phyloP scores from a whole-genome alignment of 331 rosid species.

The Telfairia occidentalis region DNA sequence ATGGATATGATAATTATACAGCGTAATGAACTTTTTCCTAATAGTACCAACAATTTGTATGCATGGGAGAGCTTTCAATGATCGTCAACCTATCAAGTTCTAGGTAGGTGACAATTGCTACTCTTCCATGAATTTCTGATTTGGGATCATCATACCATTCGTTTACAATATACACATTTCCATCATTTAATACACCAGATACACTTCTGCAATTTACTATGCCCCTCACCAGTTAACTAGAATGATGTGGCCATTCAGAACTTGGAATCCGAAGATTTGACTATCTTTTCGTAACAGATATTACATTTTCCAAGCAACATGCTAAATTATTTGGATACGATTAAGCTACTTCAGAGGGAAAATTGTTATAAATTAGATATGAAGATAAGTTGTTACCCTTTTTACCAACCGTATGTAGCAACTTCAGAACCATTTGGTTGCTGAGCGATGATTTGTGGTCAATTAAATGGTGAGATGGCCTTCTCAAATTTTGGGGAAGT shows the following conservation, averaged over 20 bases:
- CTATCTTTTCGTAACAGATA: not conserved
- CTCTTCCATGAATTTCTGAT: constrained; percentile 1
- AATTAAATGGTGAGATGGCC: constrained; percentile 31
- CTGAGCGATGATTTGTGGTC: constrained; percentile 15
- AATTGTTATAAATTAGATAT: constrained; percentile 3
- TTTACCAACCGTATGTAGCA: not conserved
- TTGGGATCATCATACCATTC: not conserved
- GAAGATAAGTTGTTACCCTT: constrained; percentile 3
- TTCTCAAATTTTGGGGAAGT: constrained; percentile 45
- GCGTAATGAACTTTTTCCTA: not conserved
- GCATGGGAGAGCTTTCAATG: not conserved
- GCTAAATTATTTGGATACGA: constrained; percentile 9
- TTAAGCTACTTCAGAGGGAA: constrained; percentile 4
- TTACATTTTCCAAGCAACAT: not conserved
- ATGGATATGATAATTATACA: no score
- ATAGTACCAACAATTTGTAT: not conserved
- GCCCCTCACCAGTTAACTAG: not conserved
- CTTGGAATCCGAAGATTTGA: not conserved
- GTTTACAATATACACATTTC: constrained; percentile 9
- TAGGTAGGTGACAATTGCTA: not conserved
- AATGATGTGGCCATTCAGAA: not conserved
- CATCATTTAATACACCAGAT: not conserved
- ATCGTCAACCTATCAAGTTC: not conserved
- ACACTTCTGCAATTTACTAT: not conserved
- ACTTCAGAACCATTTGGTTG: constrained; percentile 1